Conservation (phyloP, 257 asterid species). For the Marsdenia floribunda region DNA sequence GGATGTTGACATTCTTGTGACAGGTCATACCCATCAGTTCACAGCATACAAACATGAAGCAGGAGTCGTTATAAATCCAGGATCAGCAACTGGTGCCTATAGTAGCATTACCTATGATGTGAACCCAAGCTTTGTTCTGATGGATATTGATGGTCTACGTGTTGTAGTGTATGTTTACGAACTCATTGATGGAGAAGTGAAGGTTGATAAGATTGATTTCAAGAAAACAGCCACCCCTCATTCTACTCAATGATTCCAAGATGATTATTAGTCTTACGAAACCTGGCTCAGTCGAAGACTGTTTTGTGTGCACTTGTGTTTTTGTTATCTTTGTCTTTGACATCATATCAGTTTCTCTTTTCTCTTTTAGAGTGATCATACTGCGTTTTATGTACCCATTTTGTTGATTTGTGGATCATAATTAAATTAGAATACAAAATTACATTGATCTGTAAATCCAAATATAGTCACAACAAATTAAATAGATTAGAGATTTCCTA, state of each 20-base stretch:
- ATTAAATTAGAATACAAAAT: too few relatives aligned
- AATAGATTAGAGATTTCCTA: too few relatives aligned
- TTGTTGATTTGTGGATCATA: too few relatives aligned
- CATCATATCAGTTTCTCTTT: neutral
- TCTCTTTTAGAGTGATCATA: too few relatives aligned
- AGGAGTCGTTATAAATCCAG: conserved; percentile 95
- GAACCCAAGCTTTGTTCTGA: conserved; percentile 94
- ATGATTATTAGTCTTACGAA: neutral
- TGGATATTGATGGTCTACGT: conserved; percentile 93
- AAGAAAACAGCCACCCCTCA: conserved; percentile 61
- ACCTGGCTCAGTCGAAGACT: neutral
- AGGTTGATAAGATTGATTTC: conserved; percentile 96
- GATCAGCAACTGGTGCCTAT: conserved; percentile 95
- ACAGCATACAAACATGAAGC: conserved; percentile 98
- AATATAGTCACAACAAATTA: too few relatives aligned
- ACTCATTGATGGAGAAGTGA: conserved; percentile 94
- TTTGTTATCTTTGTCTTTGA: neutral
- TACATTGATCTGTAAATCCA: too few relatives aligned
- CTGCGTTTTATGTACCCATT: too few relatives aligned
- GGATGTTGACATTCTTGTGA: conserved; percentile 90
- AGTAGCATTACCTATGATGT: conserved; percentile 96
- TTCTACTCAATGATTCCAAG: neutral
- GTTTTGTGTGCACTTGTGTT: neutral
- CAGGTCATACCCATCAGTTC: conserved; percentile 94
- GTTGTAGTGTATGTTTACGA: conserved; percentile 96